phyloP scores from a whole-genome alignment of 1,284 basidiomycete genomes.

The Leccinum subfulvum region DNA sequence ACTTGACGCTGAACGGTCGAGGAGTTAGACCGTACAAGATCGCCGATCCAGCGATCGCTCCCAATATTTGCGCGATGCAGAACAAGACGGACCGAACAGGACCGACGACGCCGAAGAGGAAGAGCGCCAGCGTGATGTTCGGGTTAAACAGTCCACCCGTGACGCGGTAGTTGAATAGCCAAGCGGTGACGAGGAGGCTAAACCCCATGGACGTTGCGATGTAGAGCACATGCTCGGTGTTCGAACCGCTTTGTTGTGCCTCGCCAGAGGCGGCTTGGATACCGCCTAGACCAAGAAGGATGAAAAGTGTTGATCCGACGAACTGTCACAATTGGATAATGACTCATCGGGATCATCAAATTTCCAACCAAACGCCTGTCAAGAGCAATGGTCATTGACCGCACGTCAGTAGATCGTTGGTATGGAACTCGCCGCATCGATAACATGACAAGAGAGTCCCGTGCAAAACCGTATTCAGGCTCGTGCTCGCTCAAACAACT shows the following conservation, averaged over 20 bases:
- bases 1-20: conserved; percentile 58
- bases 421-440: neutral
- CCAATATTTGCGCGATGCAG: conserved; percentile 60
- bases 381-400: too few relatives aligned
- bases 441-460: neutral
- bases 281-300: conserved; percentile 61
- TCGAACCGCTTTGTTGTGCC: conserved; percentile 28
- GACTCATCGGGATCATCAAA: too few relatives aligned
- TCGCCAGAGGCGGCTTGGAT: conserved; percentile 50
- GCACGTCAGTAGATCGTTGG: neutral
- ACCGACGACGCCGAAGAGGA: conserved; percentile 57
- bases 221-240: conserved; percentile 51
- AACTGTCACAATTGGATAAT: too few relatives aligned
- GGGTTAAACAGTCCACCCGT: conserved; percentile 76
- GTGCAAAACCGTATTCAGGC: too few relatives aligned
- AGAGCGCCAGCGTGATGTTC: conserved; percentile 61
- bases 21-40: conserved; percentile 63
- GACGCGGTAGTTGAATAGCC: conserved; percentile 74
- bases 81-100: conserved; percentile 64
- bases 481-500: neutral
- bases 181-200: conserved; percentile 65
- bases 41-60: conserved; percentile 62
- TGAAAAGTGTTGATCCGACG: conserved; percentile 56
- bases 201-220: conserved; percentile 65
- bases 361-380: too few relatives aligned